Percentiles rank a stretch among this genome's conserved stretches.
These are phyloP conservation scores for Helotiales sp. DNA, from an alignment of 2,329 filamentous ascomycete genomes.

Conservation along the genomic window DNA sequence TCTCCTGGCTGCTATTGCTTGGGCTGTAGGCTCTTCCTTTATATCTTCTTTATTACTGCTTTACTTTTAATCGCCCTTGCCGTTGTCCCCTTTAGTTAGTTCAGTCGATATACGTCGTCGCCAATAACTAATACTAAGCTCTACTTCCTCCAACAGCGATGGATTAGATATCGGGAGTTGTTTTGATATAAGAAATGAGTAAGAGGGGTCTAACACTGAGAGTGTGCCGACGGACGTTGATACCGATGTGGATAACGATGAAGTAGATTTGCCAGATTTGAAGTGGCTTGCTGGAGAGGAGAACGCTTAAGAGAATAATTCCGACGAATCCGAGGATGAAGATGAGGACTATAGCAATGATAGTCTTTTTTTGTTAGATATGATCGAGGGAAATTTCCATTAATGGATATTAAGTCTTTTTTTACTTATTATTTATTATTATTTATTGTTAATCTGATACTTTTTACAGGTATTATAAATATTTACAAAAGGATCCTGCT, in stretches of 20 bases:
- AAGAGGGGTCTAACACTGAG: conserved; percentile 26
- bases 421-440: conserved; percentile 19
- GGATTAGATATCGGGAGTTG: conserved; percentile 33
- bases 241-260: conserved; percentile 25
- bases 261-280: conserved; percentile 26
- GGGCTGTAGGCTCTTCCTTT: conserved; percentile 8
- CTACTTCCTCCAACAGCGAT: conserved; percentile 29
- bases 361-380: too few relatives aligned
- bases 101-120: conserved; percentile 23
- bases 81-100: conserved; percentile 1
- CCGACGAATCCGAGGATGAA: conserved; percentile 30
- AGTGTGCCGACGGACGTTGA: conserved; percentile 41
- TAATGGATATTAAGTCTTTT: conserved; percentile 25
- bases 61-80: conserved; percentile 14
- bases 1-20: conserved; percentile 19
- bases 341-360: too few relatives aligned
- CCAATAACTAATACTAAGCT: conserved; percentile 28
- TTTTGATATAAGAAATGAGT: conserved; percentile 29
- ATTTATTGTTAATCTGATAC: conserved; percentile 20
- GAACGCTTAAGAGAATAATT: conserved; percentile 26
- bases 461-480: conserved; percentile 29
- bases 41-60: conserved; percentile 11
- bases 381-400: too few relatives aligned
- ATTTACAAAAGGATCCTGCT: conserved; percentile 27
- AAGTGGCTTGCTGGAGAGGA: conserved; percentile 30